Conservation (phyloP, 176 grass and related monocot species). For the Elaeis guineensis region DNA sequence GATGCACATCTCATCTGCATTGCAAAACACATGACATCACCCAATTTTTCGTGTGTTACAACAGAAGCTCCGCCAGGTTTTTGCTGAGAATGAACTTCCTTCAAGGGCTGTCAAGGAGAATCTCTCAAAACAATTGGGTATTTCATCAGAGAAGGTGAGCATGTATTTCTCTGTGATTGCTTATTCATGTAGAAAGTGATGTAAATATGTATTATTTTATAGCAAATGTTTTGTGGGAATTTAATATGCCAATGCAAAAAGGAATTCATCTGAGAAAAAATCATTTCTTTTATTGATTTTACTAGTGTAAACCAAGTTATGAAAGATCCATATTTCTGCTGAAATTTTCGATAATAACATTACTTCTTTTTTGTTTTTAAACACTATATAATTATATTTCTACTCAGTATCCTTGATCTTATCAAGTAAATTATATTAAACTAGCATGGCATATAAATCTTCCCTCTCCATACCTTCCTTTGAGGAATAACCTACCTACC, state of each 20-base stretch:
- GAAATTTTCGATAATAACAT: no score
- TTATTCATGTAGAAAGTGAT: neutral
- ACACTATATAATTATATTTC: no score
- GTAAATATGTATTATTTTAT: neutral
- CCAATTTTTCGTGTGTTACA: slow-evolving; percentile 15
- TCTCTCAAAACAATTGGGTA: slow-evolving; percentile 60
- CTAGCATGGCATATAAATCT: no score
- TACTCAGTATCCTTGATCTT: no score
- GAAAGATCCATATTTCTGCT: no score
- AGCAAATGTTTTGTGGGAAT: slow-evolving; percentile 1
- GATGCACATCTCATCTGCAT: no score
- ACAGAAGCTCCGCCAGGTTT: slow-evolving; percentile 65
- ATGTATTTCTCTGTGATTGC: neutral
- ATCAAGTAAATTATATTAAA: no score
- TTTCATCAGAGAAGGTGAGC: slow-evolving; percentile 78
- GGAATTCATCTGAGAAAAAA: neutral
- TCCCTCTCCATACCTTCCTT: no score
- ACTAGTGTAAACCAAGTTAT: no score
- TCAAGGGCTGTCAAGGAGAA: slow-evolving; percentile 64
- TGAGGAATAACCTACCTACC: no score
- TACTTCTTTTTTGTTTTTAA: no score
- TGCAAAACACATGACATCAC: neutral
- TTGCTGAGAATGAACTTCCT: slow-evolving; percentile 87
- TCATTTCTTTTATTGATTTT: neutral
- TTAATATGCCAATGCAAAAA: no score